Base-by-base conservation (phyloP, 139 green algal species). In the Chlamydomonas sp. region DNA sequence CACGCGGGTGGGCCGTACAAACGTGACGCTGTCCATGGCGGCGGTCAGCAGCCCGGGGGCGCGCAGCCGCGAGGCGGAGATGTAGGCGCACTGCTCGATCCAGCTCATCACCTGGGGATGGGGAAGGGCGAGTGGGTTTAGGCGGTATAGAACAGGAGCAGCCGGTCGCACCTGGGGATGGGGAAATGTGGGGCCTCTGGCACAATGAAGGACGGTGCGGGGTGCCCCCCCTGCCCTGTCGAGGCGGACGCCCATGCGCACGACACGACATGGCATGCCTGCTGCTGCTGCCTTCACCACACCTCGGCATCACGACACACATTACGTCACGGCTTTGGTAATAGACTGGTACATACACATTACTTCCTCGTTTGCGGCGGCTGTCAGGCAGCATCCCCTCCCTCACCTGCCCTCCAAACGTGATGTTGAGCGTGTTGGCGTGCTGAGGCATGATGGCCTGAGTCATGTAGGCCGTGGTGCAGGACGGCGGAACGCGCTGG, bases 1-100 rank as follows among this genome's bases (percentile, higher is more conserved):
- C 20, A 98, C 94, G 0, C 91, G 79, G 3, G 96, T 97, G 85
- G 94, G 91, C 58, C 86, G 85, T 2, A 89, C 78, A 84, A 98
- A 97, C 59, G 88, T 88, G 49, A 98, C 89, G 72, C 84, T 90
- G 89, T 98, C 96, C 94, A 98, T 95, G 86, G 84, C 85, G 15
- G 94, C 96, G 0, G 94, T 97, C 2, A 98, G 92, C 63, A 96
- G 86, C 89, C 92, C 89, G 12, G 83, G 84, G 20, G 93, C 93
- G 16, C 95, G 90, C 80, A 98, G 90, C 7, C 95, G 93, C 20
- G 90, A 93, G 71, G 94, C 96, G 12, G 85, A 90, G 78, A 98
- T 95, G 93, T 96, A 97, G 0, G 96, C 95, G 77, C 91, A 95
- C 91, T 96, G 92, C 95, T 97, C 95, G 89, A 98, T 96, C 96